These are phyloP conservation scores for Plantago coronopus DNA, from an alignment of 305 asterid genomes.

Conservation along the genomic window DNA sequence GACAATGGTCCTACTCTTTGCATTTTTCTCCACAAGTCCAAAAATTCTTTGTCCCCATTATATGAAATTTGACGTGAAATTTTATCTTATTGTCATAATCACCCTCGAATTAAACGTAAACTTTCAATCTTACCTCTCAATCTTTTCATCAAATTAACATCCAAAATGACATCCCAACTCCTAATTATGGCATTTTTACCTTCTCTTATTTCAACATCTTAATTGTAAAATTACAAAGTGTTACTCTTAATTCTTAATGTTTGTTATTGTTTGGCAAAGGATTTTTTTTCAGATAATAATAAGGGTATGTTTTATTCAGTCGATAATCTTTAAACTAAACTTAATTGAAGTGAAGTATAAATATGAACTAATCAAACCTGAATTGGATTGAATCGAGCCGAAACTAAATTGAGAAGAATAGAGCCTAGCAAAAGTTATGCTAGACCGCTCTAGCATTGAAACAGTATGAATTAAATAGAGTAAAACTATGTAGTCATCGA, in stretches of 20 bases:
- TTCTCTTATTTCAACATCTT: neutral
- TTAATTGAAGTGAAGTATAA: too few relatives aligned
- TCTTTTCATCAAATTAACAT: slow-evolving; percentile 3
- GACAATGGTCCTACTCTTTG: slow-evolving; percentile 6
- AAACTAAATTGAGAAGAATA: too few relatives aligned
- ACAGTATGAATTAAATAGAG: too few relatives aligned
- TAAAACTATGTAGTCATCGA: too few relatives aligned
- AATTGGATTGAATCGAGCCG: too few relatives aligned
- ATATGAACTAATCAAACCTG: too few relatives aligned
- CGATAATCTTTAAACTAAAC: too few relatives aligned
- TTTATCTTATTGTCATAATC: slow-evolving; percentile 16
- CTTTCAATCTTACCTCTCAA: slow-evolving; percentile 19
- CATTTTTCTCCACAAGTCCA: slow-evolving; percentile 13
- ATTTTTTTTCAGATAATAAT: too few relatives aligned
- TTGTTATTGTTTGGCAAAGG: neutral
- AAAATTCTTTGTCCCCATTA: slow-evolving; percentile 25
- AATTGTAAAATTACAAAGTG: neutral
- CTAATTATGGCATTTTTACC: slow-evolving; percentile 14
- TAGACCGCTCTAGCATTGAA: too few relatives aligned
- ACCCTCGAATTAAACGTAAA: slow-evolving; percentile 11
- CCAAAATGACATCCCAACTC: slow-evolving; percentile 18
- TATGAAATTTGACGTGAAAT: slow-evolving; percentile 20
- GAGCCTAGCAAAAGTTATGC: too few relatives aligned
- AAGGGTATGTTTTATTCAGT: too few relatives aligned
- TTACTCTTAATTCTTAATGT: neutral